phyloP scores from a whole-genome alignment of 2,329 filamentous ascomycete genomes.

The Conoideocrella luteorostrata region DNA sequence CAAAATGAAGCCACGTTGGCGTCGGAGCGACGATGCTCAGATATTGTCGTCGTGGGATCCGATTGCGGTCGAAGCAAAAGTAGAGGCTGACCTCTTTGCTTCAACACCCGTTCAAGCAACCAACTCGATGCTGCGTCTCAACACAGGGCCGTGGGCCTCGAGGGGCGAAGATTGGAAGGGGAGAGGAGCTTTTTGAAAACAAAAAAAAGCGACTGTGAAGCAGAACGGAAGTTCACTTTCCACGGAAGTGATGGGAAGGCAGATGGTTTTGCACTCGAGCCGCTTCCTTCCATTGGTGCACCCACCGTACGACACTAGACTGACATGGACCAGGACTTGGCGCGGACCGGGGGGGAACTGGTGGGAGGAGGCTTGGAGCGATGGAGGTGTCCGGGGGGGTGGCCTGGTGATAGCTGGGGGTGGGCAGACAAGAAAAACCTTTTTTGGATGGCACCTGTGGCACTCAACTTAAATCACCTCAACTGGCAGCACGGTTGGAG shows the following conservation, averaged over 20 bases:
- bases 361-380: conserved; percentile 4
- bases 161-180: not conserved
- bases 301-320: no score
- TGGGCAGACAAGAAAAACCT: not conserved
- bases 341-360: conserved; percentile 4
- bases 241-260: conserved; percentile 7
- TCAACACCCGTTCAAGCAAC: conserved; percentile 3
- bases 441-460: no score
- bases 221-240: not conserved
- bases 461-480: no score
- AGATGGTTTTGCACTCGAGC: conserved; percentile 10
- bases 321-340: no score
- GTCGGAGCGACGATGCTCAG: not conserved
- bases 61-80: not conserved
- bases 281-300: no score
- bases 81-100: conserved; percentile 1
- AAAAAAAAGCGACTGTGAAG: conserved; percentile 4
- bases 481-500: no score
- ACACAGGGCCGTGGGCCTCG: conserved; percentile 7
- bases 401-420: not conserved
- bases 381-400: not conserved
- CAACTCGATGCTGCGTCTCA: conserved; percentile 4
- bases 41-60: conserved; percentile 1
- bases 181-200: not conserved
- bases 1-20: not conserved